Evolutionary conservation across 108 stramenopile species (phyloP).

Genomic region (Nannochloropsis granulata): DNA sequence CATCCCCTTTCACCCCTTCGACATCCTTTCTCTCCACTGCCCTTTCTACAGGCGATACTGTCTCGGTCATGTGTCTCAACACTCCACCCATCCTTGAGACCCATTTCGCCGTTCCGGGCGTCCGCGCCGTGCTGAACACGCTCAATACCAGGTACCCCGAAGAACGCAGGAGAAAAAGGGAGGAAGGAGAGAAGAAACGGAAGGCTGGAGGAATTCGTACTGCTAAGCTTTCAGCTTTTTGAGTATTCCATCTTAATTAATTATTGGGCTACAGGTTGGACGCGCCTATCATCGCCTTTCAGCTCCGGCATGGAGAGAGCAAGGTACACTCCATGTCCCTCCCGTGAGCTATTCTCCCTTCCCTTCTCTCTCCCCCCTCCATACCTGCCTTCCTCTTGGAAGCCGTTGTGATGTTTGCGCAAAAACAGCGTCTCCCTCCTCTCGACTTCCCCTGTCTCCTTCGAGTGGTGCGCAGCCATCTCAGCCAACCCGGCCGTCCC

Average conservation of each 20-base stretch:
- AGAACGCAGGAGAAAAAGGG: neutral
- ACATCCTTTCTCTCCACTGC: neutral
- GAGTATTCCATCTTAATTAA: too few relatives aligned
- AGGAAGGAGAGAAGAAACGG: neutral
- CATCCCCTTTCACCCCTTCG: neutral
- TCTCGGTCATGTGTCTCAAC: conserved; percentile 19
- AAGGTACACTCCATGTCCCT: neutral
- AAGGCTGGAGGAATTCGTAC: neutral
- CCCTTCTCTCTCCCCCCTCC: neutral
- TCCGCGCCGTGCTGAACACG: conserved; percentile 23
- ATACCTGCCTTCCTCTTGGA: too few relatives aligned
- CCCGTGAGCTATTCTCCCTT: neutral
- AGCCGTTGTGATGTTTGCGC: too few relatives aligned
- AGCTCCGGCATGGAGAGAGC: conserved; percentile 21
- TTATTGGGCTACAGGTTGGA: neutral
- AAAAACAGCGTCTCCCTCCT: too few relatives aligned
- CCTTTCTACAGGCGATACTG: conserved; percentile 15
- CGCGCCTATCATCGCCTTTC: conserved; percentile 14
- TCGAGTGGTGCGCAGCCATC: too few relatives aligned
- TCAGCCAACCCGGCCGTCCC: neutral
- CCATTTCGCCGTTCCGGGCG: conserved; percentile 24
- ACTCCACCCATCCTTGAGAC: conserved; percentile 12
- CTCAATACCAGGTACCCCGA: conserved; percentile 6
- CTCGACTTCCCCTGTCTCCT: too few relatives aligned
- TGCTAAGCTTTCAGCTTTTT: too few relatives aligned